Evolutionary conservation across 1,139 yeast species (phyloP).

Genomic region (Fermentozyma sake): DNA sequence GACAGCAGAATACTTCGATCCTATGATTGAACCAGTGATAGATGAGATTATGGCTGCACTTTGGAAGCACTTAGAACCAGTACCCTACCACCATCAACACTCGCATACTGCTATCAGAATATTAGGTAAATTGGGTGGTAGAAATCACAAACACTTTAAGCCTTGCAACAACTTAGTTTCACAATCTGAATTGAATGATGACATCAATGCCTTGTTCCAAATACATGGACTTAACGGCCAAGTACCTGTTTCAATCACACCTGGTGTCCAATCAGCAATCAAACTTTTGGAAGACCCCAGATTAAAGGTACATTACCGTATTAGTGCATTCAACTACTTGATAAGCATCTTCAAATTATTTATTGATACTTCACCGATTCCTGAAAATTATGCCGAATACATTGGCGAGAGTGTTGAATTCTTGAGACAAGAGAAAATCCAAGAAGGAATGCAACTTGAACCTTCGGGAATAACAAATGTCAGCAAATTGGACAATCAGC

Average conservation of each 20-base stretch:
- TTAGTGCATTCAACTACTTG: constrained; percentile 73
- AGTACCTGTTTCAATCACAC: constrained; percentile 72
- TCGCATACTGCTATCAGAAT: constrained; percentile 93
- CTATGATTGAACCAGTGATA: constrained; percentile 91
- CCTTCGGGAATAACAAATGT: constrained; percentile 44
- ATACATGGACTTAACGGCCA: constrained; percentile 62
- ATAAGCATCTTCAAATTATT: constrained; percentile 64
- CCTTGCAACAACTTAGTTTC: constrained; percentile 65
- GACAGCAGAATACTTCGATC: constrained; percentile 95
- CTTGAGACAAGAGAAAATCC: constrained; percentile 41
- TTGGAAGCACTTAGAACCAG: constrained; percentile 87
- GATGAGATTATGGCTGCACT: constrained; percentile 91
- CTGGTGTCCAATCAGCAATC: constrained; percentile 77
- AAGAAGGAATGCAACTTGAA: constrained; percentile 31
- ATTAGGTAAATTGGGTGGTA: constrained; percentile 92
- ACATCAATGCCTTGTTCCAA: constrained; percentile 61
- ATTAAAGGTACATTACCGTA: constrained; percentile 60
- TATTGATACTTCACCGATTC: constrained; percentile 62
- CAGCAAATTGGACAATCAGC: constrained; percentile 54
- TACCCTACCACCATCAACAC: constrained; percentile 90
- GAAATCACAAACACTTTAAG: constrained; percentile 80
- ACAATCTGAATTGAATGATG: constrained; percentile 59
- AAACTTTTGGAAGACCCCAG: constrained; percentile 64
- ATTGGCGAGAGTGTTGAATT: constrained; percentile 45
- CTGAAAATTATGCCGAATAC: constrained; percentile 46